Percentiles rank a stretch among this genome's conserved stretches.
These are phyloP conservation scores for Neurospora hispaniola DNA, from an alignment of 495 filamentous ascomycete species.

Conservation along the genomic window DNA sequence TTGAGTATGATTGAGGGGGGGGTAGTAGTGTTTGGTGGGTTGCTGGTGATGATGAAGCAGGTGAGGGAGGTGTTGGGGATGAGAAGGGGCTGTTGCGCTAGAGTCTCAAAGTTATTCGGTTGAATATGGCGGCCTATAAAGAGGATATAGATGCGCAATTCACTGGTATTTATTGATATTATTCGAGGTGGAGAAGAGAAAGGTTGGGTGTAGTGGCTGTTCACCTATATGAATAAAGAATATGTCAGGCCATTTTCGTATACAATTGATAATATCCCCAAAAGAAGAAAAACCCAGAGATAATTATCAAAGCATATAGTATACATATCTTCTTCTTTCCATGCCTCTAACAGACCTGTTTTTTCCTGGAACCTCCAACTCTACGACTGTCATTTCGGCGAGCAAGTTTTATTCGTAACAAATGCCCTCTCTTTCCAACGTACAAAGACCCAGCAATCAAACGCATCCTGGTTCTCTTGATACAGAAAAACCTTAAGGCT, in stretches of 20 bases:
- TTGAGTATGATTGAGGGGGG: neutral
- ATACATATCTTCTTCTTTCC: no score
- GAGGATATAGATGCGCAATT: no score
- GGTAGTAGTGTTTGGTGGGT: neutral
- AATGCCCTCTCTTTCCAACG: neutral
- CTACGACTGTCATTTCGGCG: no score
- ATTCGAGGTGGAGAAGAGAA: neutral
- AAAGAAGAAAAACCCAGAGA: no score
- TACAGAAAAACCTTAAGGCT: neutral
- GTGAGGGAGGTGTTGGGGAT: neutral
- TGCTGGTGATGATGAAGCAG: neutral
- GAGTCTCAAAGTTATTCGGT: neutral
- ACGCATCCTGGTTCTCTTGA: neutral
- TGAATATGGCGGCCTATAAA: no score
- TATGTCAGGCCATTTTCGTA: neutral
- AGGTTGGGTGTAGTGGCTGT: neutral
- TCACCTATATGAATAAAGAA: neutral
- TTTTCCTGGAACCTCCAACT: no score
- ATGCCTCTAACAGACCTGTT: no score
- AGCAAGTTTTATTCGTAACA: no score
- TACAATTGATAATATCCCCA: neutral
- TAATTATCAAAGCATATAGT: no score
- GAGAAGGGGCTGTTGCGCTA: neutral
- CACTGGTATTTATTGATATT: neutral
- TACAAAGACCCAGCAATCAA: neutral